Conservation (phyloP, 306 rosid species). For the Quillaja saponaria region DNA sequence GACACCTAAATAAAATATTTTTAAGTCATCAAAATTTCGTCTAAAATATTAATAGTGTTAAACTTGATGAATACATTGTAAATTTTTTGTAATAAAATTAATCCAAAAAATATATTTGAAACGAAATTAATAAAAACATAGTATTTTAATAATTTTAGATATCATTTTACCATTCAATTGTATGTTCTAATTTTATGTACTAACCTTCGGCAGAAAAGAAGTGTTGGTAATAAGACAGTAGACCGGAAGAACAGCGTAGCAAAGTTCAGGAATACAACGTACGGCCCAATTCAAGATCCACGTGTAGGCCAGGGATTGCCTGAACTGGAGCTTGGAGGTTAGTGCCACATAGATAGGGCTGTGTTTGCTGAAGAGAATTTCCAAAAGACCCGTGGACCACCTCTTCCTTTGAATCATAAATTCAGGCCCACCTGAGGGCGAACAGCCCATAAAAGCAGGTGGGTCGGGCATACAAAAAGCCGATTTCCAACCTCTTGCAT, state of each 20-base stretch:
- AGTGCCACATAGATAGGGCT: slow-evolving; percentile 44
- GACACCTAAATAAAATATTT: too few species aligned
- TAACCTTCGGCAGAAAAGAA: slow-evolving; percentile 64
- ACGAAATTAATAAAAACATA: too few species aligned
- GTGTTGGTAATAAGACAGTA: slow-evolving; percentile 60
- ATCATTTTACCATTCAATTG: too few species aligned
- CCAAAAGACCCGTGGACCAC: slow-evolving; percentile 63
- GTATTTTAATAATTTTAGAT: too few species aligned
- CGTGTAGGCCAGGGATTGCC: slow-evolving; percentile 50
- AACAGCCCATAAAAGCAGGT: slow-evolving; percentile 55
- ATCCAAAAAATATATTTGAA: background rate
- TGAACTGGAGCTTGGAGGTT: slow-evolving; percentile 42
- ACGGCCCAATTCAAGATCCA: slow-evolving; percentile 43
- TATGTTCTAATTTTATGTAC: background rate
- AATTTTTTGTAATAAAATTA: too few species aligned
- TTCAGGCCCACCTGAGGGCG: slow-evolving; percentile 49
- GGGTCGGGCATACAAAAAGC: slow-evolving; percentile 37
- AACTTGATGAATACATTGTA: too few species aligned
- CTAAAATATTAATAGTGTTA: too few species aligned
- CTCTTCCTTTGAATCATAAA: slow-evolving; percentile 63
- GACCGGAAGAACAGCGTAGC: slow-evolving; percentile 49
- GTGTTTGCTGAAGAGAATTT: slow-evolving; percentile 45
- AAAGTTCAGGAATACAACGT: slow-evolving; percentile 37
- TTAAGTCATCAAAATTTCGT: background rate
- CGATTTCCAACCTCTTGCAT: slow-evolving; percentile 72